Evolutionary conservation across 768 basidiomycete genomes (phyloP).

Genomic region (Leccinum broughii): DNA sequence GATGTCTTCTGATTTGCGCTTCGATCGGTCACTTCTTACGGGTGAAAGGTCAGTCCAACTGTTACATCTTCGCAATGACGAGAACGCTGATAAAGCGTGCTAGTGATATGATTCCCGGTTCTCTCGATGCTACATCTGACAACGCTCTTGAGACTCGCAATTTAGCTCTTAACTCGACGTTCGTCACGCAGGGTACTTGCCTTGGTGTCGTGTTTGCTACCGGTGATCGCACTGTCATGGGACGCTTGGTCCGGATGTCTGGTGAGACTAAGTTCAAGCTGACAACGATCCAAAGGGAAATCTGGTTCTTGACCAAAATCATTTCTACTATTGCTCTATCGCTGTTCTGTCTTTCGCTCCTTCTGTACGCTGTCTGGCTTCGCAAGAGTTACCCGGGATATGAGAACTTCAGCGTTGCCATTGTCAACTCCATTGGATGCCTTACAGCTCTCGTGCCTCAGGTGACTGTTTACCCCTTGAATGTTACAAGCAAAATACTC

Average conservation of each 20-base stretch:
- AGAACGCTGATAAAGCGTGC: neutral
- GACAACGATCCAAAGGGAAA: slow-evolving; percentile 46
- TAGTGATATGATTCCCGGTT: slow-evolving; percentile 44
- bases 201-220: slow-evolving; percentile 42
- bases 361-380: slow-evolving; percentile 44
- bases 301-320: slow-evolving; percentile 48
- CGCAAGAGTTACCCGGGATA: slow-evolving; percentile 32
- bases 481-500: neutral
- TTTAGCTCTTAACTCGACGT: slow-evolving; percentile 48
- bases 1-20: slow-evolving; percentile 50
- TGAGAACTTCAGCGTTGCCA: slow-evolving; percentile 34
- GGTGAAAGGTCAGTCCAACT: slow-evolving; percentile 40
- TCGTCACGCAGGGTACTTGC: slow-evolving; percentile 42
- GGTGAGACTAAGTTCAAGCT: slow-evolving; percentile 43
- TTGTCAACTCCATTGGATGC: slow-evolving; percentile 40
- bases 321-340: slow-evolving; percentile 42
- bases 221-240: slow-evolving; percentile 46
- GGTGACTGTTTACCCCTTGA: neutral
- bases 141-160: slow-evolving; percentile 49
- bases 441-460: slow-evolving; percentile 44
- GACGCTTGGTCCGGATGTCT: slow-evolving; percentile 56
- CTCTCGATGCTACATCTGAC: slow-evolving; percentile 44
- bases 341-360: slow-evolving; percentile 42
- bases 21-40: slow-evolving; percentile 56
- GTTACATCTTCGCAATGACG: neutral